phyloP scores from a whole-genome alignment of 2,329 filamentous ascomycete species.

The Colletotrichum sp. region DNA sequence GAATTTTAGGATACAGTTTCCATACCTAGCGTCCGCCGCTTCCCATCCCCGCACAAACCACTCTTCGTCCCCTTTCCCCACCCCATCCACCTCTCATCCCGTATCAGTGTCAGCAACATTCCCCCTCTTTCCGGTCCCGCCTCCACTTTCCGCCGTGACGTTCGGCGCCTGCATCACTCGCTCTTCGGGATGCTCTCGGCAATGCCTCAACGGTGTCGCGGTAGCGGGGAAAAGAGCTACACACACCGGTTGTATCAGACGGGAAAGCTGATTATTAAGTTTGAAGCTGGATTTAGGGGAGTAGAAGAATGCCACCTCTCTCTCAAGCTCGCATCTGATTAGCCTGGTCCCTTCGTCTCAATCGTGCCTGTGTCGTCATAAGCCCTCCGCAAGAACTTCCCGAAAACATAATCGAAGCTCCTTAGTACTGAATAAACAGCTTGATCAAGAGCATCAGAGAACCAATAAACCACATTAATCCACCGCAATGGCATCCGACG shows the following conservation, averaged over 20 bases:
- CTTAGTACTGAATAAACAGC: rapidly evolving
- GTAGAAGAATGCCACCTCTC: background rate
- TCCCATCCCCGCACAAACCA: background rate
- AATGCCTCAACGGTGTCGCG: background rate
- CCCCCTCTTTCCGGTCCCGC: conserved; percentile 4
- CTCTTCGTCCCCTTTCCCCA: background rate
- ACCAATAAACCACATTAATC: background rate
- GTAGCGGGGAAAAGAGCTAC: background rate
- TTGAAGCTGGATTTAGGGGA: background rate
- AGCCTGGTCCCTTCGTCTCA: background rate
- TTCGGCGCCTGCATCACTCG: background rate
- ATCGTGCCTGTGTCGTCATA: background rate
- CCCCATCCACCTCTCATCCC: background rate
- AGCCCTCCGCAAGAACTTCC: background rate
- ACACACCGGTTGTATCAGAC: background rate
- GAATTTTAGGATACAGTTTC: background rate
- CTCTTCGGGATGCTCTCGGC: conserved; percentile 7
- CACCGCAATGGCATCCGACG: background rate
- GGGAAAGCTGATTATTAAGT: background rate
- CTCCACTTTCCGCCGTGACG: conserved; percentile 11
- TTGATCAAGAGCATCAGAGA: background rate
- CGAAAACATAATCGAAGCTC: background rate
- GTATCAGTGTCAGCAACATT: background rate
- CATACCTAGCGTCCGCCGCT: background rate
- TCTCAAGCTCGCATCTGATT: background rate